Evolutionary conservation across 2,329 filamentous ascomycete species (phyloP), one percentile per base, ranked within the genome.

Genomic region (Sordariomycetes sp.): DNA sequence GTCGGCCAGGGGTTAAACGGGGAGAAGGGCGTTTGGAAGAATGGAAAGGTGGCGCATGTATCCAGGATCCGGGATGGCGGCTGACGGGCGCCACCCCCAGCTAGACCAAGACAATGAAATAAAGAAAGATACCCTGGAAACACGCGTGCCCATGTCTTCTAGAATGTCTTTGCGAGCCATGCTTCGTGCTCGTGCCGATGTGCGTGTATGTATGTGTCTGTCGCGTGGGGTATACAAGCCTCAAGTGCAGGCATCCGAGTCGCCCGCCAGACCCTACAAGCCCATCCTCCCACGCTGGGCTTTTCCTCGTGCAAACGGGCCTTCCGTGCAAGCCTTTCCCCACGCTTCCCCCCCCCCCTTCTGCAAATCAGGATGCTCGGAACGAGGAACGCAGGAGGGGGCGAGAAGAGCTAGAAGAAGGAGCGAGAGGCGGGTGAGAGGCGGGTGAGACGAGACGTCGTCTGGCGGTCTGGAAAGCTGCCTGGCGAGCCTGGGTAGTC

Each of bases 131-230:
- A 3, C n/a, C 45, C n/a, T 20, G 22, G 24, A 50, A 22, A 50
- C 15, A 32, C 28, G 28, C 28, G 39, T n/a, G 20, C 45, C 45
- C n/a, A 20, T 22, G 5, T 20, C 20, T 50, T 50, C 45, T 20
- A 50, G 39, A 45, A 45, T 45, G 39, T 45, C 28, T 8, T 32
- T 8, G 3, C 28, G 3, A 3, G 28, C 28, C 28, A 39, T 13
- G 36, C 36, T 3, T 10, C 36, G 12, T 39, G 12, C 36, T 17
- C 10, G 36, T 10, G 45, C 20, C 45, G 10, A 8, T n/a, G 17
- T 48, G n/a, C n/a, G n/a, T n/a, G n/a, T n/a, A n/a, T n/a, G n/a
- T n/a, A 50, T 24, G 28, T 56, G 55, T 52, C 52, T 56, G 55
- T 52, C 55, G 52, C 55, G 55, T 56, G 55, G 42, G 48, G 22